Evolutionary conservation across 2,329 filamentous ascomycete genomes (phyloP), one percentile per base, ranked within the genome.

Genomic region (Diplocarpon rosae): DNA sequence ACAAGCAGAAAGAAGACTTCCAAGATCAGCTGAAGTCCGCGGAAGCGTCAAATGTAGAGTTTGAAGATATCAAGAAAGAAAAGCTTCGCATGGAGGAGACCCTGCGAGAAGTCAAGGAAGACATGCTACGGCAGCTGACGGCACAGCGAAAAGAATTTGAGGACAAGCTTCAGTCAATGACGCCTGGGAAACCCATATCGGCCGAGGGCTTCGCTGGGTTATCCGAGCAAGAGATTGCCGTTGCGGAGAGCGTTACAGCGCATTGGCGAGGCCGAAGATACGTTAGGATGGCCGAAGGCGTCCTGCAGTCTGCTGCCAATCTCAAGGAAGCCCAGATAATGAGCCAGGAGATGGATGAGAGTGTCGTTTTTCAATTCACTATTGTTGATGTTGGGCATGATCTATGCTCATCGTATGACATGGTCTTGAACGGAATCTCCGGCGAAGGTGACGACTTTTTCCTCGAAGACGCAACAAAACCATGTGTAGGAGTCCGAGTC

Each of bases 321-420:
- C 65, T 98, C 47, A 98, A 98, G 62, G 92, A 98, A 65, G 92
- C 92, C 1, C 92, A 98, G 60, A 82, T 98, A 49, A 92, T 98
- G 86, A 94, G 89, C 67, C 90, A 95, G 56, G 86, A 94, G 57
- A 84, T 98, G 68, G 85, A 92, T 55, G 92, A 95, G 62, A 80
- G 80, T 52, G 85, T 95, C 8, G 82, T 90, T 15, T 96, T 98
- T 62, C 92, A 98, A 63, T 98, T 96, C 61, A 83, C 86, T 11
- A 80, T 95, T 45, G 79, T 96, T 28, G 90, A 95, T 57, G 70
- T 83, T 51, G 92, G 92, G 1, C 89, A 98, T 58, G 80, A 80
- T 16, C 75, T 93, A 53, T 89, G 84, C 55, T 98, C 92, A 2
- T 94, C 89, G 1, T 98, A 98, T 65, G 92, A 98, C 63, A 83